A percentile compares a stretch with the other conserved stretches of the same genome.
Evolutionary conservation across 495 filamentous ascomycete genomes (phyloP).

Genomic region (Echria macrotheca): DNA sequence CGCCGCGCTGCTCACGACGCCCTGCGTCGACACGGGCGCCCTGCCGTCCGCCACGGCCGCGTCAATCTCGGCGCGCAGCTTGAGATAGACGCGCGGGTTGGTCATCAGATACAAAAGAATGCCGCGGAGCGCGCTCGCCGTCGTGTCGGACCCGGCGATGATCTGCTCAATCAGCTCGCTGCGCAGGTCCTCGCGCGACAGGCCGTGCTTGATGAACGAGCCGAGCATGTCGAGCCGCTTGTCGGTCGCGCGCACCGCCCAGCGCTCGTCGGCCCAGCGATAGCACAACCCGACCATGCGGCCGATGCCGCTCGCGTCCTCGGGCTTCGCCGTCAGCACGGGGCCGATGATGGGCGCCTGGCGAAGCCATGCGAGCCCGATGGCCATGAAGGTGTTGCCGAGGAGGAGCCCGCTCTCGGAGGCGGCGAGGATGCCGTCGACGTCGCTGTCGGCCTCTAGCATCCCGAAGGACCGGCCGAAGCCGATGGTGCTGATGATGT

Average conservation of each 20-base stretch:
- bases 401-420: not conserved
- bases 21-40: conserved; percentile 14
- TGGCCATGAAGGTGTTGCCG: not conserved
- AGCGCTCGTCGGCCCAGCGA: too few species aligned
- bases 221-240: conserved; percentile 39
- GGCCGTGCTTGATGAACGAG: conserved; percentile 36
- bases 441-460: conserved; percentile 23
- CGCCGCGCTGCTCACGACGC: conserved; percentile 25
- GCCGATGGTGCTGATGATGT: conserved; percentile 28
- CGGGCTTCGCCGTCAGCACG: not conserved
- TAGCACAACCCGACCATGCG: too few species aligned
- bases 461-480: conserved; percentile 29
- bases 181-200: conserved; percentile 33
- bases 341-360: not conserved
- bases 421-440: conserved; percentile 10
- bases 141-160: conserved; percentile 51
- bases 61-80: conserved; percentile 52
- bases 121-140: conserved; percentile 51
- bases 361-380: not conserved
- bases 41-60: not conserved
- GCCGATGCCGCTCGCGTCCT: not conserved
- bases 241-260: too few species aligned
- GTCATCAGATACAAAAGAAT: conserved; percentile 49
- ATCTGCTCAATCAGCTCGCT: conserved; percentile 33
- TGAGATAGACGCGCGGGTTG: conserved; percentile 40